Evolutionary conservation across 2,329 filamentous ascomycete species (phyloP), one percentile per base, ranked within the genome.

Genomic region (Venturia nashicola): DNA sequence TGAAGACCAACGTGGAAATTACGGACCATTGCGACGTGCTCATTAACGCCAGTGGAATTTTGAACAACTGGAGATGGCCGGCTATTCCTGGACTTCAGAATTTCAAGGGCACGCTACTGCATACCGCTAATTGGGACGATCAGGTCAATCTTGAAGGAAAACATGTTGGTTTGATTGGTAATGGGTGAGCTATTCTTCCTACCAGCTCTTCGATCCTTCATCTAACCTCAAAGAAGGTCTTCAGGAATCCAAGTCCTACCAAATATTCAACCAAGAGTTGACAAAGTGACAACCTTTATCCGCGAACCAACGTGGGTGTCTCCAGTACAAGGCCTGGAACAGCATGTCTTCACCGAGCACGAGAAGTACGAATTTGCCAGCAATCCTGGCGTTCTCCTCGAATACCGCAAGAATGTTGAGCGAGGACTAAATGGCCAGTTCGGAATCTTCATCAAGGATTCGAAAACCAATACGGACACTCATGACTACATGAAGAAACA

Each of bases 41-140:
- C 7, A 68, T 82, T 48, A 81, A 81, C 66, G 79, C 75, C 18
- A 71, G 72, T 6, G 80, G 81, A 14, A 76, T 82, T 23, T 71
- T 83, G 43, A 82, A 82, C 67, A 78, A 79, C 66, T 81, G 76
- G 72, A 73, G 76, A 61, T 81, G 78, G 76, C 83, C 83, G 1
- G 75, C 77, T 20, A 78, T 85, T 27, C 76, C 78, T 0, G 83
- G 83, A 0, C 66, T 81, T 0, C 67, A 77, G 1, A 73, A 72
- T n/a, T 87, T 84, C 72, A 71, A 77, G 61, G 83, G 83, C 9
- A 69, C 72, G 8, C 71, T 84, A 4, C 75, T 84, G 54, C 83
- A 86, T 68, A 81, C 81, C 0, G 79, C 83, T 1, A 75, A 77
- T 44, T 87, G 82, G 82, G 77, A 82, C 1, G 70, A 79, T 5